Evolutionary conservation across 2,329 filamentous ascomycete genomes (phyloP).

Genomic region (Teratosphaeria destructans): DNA sequence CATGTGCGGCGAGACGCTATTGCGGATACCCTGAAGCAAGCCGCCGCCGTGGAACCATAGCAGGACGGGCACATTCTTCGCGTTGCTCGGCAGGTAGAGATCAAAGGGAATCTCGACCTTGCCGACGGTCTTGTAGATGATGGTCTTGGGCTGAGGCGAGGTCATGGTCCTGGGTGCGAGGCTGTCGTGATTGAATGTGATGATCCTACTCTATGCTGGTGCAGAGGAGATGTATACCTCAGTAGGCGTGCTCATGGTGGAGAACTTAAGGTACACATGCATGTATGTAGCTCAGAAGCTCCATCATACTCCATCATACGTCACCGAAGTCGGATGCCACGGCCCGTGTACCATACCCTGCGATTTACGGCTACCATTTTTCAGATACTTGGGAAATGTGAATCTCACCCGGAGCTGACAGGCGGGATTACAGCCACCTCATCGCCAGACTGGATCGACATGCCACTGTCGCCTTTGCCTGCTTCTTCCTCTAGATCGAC

Average conservation of each 20-base stretch:
- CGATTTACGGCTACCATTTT: background rate
- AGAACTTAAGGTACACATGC: background rate
- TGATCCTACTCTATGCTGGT: background rate
- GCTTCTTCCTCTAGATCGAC: constrained; percentile 53
- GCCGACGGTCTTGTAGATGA: constrained; percentile 12
- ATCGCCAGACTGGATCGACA: constrained; percentile 59
- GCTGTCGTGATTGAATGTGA: background rate
- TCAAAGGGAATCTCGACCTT: constrained; percentile 10
- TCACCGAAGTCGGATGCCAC: background rate
- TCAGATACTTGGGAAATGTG: background rate
- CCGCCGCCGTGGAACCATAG: constrained; percentile 19
- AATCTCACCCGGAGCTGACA: constrained; percentile 65
- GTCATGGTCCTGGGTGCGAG: constrained; percentile 1
- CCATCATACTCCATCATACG: background rate
- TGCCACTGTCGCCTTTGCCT: constrained; percentile 29
- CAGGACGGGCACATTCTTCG: constrained; percentile 8
- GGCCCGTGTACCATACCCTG: background rate
- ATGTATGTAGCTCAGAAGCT: background rate
- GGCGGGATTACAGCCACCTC: constrained; percentile 83
- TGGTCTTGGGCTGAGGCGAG: constrained; percentile 1
- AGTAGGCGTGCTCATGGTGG: background rate
- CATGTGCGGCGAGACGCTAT: constrained; percentile 17
- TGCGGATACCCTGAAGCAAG: constrained; percentile 20
- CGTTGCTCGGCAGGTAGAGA: constrained; percentile 9
- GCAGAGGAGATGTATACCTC: background rate